phyloP scores from a whole-genome alignment of 352 stramenopile species.

The Blastocystis sp. region DNA sequence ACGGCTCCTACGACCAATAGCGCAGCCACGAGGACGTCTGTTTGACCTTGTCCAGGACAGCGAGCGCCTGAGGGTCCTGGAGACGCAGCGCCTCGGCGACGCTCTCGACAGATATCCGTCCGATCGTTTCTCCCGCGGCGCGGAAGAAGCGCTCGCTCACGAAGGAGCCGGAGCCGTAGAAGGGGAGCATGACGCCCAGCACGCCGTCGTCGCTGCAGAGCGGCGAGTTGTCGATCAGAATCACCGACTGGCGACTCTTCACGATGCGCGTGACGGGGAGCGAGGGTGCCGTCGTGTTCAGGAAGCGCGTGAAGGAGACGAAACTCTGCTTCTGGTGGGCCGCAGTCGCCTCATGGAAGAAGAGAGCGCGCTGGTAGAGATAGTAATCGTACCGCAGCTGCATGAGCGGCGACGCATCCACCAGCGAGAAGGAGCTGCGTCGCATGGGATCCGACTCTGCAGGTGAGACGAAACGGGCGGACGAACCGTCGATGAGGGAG shows the following conservation, averaged over 20 bases:
- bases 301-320: not conserved
- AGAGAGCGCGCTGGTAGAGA: not conserved
- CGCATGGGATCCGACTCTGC: not conserved
- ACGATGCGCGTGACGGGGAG: not conserved
- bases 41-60: not conserved
- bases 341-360: not conserved
- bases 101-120: not conserved
- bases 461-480: not conserved
- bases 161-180: constrained; percentile 41
- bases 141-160: not conserved
- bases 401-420: not conserved
- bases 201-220: not conserved
- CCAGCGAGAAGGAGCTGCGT: not conserved
- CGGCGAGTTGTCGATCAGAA: not conserved
- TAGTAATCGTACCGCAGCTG: not conserved
- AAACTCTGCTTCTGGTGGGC: not conserved
- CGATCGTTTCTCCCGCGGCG: not conserved
- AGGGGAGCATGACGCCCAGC: constrained; percentile 6
- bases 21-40: not conserved
- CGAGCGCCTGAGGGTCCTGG: not conserved
- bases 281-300: not conserved
- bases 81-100: too few relatives aligned
- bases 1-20: not conserved
- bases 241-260: not conserved
- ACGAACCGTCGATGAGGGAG: not conserved